Base-by-base conservation (phyloP, 2,329 filamentous ascomycete species). In the Thelonectria blattea region DNA sequence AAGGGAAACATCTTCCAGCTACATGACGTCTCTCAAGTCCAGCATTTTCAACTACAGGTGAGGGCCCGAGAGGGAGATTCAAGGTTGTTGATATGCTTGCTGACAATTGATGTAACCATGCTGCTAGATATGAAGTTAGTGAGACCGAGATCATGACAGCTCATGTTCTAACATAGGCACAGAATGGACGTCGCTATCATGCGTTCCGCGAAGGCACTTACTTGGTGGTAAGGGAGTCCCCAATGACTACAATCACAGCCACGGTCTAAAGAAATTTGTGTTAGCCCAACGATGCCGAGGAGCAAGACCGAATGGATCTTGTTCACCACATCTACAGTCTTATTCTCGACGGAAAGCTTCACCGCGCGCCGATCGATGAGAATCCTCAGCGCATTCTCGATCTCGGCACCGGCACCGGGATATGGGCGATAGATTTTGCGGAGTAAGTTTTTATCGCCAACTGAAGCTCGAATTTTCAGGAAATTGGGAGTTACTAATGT, bases 221-320 rank as follows among this genome's bases (percentile, higher is more conserved):
- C 32, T 30, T 54, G 14, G 39, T 61, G 43, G 59, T 61, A 12
- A 37, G 34, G 45, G 46, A 15, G 7, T 39, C 7, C 10, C 15
- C 9, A n/a, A 11, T 11, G 27, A 6, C 27, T 2, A 30, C 8
- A 10, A 8, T 5, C 14, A 2, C 27, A 30, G 5, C 7, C n/a
- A 6, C n/a, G 27, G 4, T 27, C 41, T 50, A 49, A 45, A 5
- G 1, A 9, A 43, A 2, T 5, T 4, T 6, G 5, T 3, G 4
- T 30, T 12, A 58, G 59, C 59, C 59, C 1, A 61, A 61, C 8
- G 59, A 61, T 12, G 59, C 58, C 4, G 54, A 58, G 18, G 59
- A 61, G 17, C 59, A 61, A 47, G 50, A 61, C 14, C 54, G 59
- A 6, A 61, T 61, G 59, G 59, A 61, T 24, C 46, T 61, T 15